Percentiles rank a stretch among this genome's conserved stretches.
Evolutionary conservation across 768 basidiomycete genomes (phyloP).

Genomic region (Amanita inopinata): DNA sequence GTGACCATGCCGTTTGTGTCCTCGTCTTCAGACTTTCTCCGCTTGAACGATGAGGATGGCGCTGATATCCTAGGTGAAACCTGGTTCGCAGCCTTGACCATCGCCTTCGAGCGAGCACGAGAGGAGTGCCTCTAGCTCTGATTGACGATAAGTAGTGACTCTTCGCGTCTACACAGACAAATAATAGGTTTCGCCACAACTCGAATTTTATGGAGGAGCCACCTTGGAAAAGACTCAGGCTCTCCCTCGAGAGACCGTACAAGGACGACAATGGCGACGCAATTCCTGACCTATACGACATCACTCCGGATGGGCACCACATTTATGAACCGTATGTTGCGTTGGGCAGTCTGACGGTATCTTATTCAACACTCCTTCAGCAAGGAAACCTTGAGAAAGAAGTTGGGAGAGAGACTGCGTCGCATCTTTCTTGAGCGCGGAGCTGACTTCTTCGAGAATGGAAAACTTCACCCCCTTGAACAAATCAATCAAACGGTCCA

Average conservation of each 20-base stretch:
- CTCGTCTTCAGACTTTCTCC: constrained; percentile 57
- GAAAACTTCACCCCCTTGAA: constrained; percentile 8
- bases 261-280: constrained; percentile 63
- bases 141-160: too few relatives aligned
- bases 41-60: constrained; percentile 35
- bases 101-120: constrained; percentile 19
- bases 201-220: constrained; percentile 17
- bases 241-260: constrained; percentile 74
- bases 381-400: constrained; percentile 44
- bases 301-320: constrained; percentile 57
- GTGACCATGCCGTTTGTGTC: constrained; percentile 28
- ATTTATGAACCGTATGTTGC: constrained; percentile 61
- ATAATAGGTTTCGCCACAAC: constrained; percentile 6
- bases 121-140: too few relatives aligned
- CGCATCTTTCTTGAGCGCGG: constrained; percentile 72
- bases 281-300: constrained; percentile 58
- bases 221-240: constrained; percentile 47
- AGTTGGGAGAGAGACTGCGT: constrained; percentile 54
- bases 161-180: constrained; percentile 7
- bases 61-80: constrained; percentile 11
- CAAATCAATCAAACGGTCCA: constrained; percentile 8
- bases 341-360: constrained; percentile 6
- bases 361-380: constrained; percentile 23
- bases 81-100: constrained; percentile 29
- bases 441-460: constrained; percentile 57